Evolutionary conservation across 2,329 filamentous ascomycete species (phyloP).

Genomic region (Penicillium sp.): DNA sequence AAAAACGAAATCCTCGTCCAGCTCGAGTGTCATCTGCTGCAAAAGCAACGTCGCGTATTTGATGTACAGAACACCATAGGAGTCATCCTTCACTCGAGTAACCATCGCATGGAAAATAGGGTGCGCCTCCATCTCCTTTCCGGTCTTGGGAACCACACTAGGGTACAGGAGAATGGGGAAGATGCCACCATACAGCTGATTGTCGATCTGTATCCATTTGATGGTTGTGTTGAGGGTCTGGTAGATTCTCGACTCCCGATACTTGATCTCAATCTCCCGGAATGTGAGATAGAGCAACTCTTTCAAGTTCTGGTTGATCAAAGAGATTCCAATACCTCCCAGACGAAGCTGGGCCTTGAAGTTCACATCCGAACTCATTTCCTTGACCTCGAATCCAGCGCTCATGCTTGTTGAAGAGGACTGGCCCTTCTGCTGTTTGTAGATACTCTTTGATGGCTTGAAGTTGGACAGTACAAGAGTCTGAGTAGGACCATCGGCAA

Average conservation of each 20-base stretch:
- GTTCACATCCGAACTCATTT: slow-evolving; percentile 80
- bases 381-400: slow-evolving; percentile 88
- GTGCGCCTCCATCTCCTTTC: slow-evolving; percentile 92
- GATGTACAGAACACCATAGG: slow-evolving; percentile 95
- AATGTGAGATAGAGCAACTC: slow-evolving; percentile 93
- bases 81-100: slow-evolving; percentile 95
- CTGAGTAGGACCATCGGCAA: slow-evolving; percentile 92
- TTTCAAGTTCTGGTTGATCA: slow-evolving; percentile 87
- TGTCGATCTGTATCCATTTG: slow-evolving; percentile 99
- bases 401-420: slow-evolving; percentile 59
- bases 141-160: slow-evolving; percentile 94
- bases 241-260: slow-evolving; percentile 88
- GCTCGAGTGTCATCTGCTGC: slow-evolving; percentile 96
- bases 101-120: slow-evolving; percentile 90
- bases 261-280: slow-evolving; percentile 84
- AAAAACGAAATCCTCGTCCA: slow-evolving; percentile 98
- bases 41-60: slow-evolving; percentile 93
- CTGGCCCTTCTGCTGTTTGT: slow-evolving; percentile 62
- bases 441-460: slow-evolving; percentile 87
- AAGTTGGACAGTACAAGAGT: slow-evolving; percentile 93
- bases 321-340: slow-evolving; percentile 85
- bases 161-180: slow-evolving; percentile 97
- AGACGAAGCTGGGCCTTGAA: slow-evolving; percentile 87
- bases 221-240: slow-evolving; percentile 87
- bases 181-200: slow-evolving; percentile 95